Base-by-base conservation (phyloP, 306 rosid genomes). In the Urtica urens region DNA sequence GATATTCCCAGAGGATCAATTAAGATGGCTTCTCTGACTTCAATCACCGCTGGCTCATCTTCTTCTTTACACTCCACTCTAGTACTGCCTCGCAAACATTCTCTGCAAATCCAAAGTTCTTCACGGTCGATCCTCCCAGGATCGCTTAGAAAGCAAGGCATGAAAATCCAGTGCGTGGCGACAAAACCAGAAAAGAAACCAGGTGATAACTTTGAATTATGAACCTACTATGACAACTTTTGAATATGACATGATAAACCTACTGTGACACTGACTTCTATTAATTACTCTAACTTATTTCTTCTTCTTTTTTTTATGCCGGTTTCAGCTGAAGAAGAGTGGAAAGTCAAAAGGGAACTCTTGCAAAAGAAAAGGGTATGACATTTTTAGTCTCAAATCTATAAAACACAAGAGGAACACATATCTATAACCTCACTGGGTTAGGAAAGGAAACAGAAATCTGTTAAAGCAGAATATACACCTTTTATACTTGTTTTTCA, bases 301-400 rank as follows among this genome's bases (percentile, higher is more conserved):
- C 41, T 70, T 30, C 34, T 26, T 62, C 31, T 21, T 51, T n/a
- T 26, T 63, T 42, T 50, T 35, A 68, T 67, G 66, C 85, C 48
- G 78, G 53, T 66, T 12, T 66, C 70, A 90, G 99, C 95, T 65
- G 99, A 90, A 73, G 94, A 90, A 73, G 99, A 90, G 0, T 90
- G 99, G 99, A 90, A 85, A 73, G 42, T 66, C 61, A 90, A 90
- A 76, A 64, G 99, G 62, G 95, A 69, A 49, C 0, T 19, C 49
- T 76, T 85, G 67, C 67, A 68, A 53, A 71, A 81, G 67, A 90
- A 90, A 55, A 85, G 76, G 90, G 97, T 79, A 63, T 5, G 18
- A 3, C 11, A 4, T 3, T 10, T 9, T 35, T 13, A 35, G n/a
- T 10, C n/a, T 13, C 40, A 14, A 4, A 1, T n/a, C n/a, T 4